Percentiles rank a stretch among this genome's conserved stretches.
Evolutionary conservation across 352 stramenopile species (phyloP).

Genomic region (Phytophthora sp.): DNA sequence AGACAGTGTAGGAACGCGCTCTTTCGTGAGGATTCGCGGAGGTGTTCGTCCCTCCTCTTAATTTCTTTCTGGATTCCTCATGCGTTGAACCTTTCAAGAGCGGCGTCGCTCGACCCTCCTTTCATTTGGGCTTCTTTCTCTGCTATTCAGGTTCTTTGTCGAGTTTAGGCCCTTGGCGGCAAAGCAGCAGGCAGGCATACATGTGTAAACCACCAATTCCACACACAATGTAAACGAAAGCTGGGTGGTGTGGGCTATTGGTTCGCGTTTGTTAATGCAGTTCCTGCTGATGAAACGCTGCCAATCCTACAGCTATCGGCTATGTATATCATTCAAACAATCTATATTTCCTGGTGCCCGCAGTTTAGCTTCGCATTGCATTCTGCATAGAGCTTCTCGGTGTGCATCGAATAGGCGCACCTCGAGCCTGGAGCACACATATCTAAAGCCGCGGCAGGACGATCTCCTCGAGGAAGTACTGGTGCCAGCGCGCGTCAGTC

Average conservation of each 20-base stretch:
- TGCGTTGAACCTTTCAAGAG: constrained; percentile 18
- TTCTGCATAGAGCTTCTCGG: no score
- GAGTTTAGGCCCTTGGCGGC: constrained; percentile 35
- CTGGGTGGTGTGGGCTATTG: constrained; percentile 21
- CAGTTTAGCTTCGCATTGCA: neutral
- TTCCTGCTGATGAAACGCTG: no score
- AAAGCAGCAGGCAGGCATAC: constrained; percentile 23
- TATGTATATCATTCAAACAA: constrained; percentile 3
- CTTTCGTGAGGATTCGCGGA: constrained; percentile 33
- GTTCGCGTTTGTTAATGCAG: constrained; percentile 3
- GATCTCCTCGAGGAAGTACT: constrained; percentile 92
- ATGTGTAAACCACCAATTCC: constrained; percentile 19
- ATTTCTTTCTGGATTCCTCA: constrained; percentile 37
- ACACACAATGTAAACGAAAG: constrained; percentile 37
- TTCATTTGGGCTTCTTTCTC: constrained; percentile 18
- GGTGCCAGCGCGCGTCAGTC: constrained; percentile 93
- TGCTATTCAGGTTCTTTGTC: constrained; percentile 35
- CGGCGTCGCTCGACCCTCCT: constrained; percentile 4
- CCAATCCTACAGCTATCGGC: no score
- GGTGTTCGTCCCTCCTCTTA: constrained; percentile 23
- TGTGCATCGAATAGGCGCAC: no score
- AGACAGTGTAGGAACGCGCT: constrained; percentile 45
- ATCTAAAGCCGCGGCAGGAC: constrained; percentile 57
- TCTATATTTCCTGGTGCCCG: constrained; percentile 17
- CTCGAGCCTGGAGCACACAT: neutral